Evolutionary conservation across 129 eudicot genomes (phyloP).

Genomic region (Artemisia argyi): DNA sequence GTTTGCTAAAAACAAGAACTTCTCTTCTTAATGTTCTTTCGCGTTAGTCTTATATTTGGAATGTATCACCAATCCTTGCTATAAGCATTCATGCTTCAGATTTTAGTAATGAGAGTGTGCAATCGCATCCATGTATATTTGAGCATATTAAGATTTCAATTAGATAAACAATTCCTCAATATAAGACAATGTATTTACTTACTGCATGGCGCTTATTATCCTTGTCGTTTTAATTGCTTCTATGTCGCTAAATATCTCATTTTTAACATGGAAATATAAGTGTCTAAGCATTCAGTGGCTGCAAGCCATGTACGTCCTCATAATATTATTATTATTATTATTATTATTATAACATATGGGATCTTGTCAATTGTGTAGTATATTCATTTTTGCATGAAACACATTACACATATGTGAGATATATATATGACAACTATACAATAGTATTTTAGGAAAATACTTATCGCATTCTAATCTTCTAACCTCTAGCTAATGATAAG

Average conservation of each 20-base stretch:
- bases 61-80: background rate
- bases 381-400: no score
- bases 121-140: constrained; percentile 31
- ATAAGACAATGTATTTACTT: background rate
- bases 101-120: constrained; percentile 36
- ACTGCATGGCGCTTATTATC: background rate
- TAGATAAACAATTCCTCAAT: constrained; percentile 4
- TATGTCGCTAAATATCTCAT: background rate
- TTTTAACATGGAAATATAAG: background rate
- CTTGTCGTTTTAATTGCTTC: background rate
- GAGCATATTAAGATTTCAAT: constrained; percentile 3
- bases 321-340: no score
- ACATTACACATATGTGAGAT: no score
- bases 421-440: no score
- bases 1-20: constrained; percentile 47
- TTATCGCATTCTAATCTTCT: no score
- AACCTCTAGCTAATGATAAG: no score
- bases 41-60: constrained; percentile 19
- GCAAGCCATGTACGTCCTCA: no score
- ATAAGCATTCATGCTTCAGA: constrained; percentile 31
- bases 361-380: no score
- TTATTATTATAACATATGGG: no score
- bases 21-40: constrained; percentile 44
- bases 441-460: no score
- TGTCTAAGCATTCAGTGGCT: no score